phyloP scores from a whole-genome alignment of 345 rosid genomes.

The Alliaria petiolata region DNA sequence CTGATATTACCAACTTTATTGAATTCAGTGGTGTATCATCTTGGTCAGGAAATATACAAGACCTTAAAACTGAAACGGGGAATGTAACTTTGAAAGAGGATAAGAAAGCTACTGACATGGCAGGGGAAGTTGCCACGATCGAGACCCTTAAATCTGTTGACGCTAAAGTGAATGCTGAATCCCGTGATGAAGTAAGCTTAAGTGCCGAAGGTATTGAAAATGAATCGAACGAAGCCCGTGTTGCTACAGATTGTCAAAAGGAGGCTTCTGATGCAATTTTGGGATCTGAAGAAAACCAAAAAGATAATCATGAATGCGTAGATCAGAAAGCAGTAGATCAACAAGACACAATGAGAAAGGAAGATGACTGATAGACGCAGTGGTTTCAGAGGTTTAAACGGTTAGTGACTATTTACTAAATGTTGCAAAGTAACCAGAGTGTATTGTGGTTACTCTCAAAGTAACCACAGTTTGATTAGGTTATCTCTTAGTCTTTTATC shows the following conservation, averaged over 20 bases:
- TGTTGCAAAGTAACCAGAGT: no score
- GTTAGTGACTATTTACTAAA: no score
- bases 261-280: conserved; percentile 4
- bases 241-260: not conserved
- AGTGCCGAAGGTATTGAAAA: conserved; percentile 6
- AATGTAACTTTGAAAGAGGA: conserved; percentile 19
- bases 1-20: conserved; percentile 36
- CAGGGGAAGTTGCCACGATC: conserved; percentile 22
- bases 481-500: no score
- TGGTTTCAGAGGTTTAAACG: no score
- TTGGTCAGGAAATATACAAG: conserved; percentile 39
- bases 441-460: no score
- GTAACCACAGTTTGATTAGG: no score
- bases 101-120: conserved; percentile 12
- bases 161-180: not conserved
- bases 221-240: not conserved
- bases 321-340: no score
- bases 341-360: no score
- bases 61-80: conserved; percentile 19
- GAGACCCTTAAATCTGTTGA: conserved; percentile 12
- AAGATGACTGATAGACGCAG: no score
- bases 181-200: not conserved
- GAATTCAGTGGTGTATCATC: conserved; percentile 38
- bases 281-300: not conserved
- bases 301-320: no score